Base-by-base conservation (phyloP, 1,284 basidiomycete genomes). In the Earliella scabrosa region DNA sequence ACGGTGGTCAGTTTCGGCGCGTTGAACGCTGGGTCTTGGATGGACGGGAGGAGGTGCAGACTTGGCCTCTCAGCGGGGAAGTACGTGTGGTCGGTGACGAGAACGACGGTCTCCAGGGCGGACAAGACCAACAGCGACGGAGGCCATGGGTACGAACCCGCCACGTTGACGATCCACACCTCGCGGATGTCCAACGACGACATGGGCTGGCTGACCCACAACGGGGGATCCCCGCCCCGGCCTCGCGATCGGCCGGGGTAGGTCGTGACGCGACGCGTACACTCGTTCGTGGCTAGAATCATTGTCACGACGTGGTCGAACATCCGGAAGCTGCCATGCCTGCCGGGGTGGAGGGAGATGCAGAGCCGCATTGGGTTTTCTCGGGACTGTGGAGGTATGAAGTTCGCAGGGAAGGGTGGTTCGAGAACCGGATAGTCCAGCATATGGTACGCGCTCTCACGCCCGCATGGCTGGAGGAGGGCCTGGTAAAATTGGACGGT, bases 191-290 rank as follows among this genome's bases (percentile, higher is more conserved):
- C 40, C 18, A 38, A n/a, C 24, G n/a, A 1, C 8, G 50, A 10
- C 7, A 48, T 31, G 9, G 38, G 5, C 6, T n/a, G 20, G 11
- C 13, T 8, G 1, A 47, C 29, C 52, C 52, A 54, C 2, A 4
- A 4, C 4, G 11, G 2, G 3, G 24, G 13, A 21, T 21, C 8
- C 14, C 13, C 21, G 39, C 52, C 52, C 32, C n/a, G 32, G 21
- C n/a, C 10, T 13, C 32, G 4, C 16, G 36, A 46, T n/a, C 23
- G 39, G 6, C 38, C 31, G n/a, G 2, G 9, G 32, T 46, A 46
- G 11, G 32, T 11, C 1, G 45, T 32, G 24, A 54, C n/a, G 16
- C 52, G 52, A 13, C 52, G 52, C 39, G 46, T 48, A 34, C 4
- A 9, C 10, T 29, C 21, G 20, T 23, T 5, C 11, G 32, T 38